These are phyloP conservation scores for Xanthoparmelia taractica DNA, from an alignment of 495 filamentous ascomycete genomes.

Conservation along the genomic window DNA sequence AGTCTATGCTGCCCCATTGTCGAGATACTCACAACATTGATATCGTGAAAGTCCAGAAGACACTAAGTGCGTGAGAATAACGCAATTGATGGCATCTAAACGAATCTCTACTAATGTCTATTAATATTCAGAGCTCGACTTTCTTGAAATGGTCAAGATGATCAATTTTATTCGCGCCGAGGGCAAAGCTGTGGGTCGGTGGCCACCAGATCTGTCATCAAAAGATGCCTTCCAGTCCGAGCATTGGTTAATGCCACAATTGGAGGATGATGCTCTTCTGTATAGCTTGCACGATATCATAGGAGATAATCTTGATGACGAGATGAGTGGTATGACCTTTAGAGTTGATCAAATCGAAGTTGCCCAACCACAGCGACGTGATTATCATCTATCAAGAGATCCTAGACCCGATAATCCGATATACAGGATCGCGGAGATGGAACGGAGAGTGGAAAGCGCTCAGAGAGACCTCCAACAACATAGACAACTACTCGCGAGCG, in stretches of 20 bases:
- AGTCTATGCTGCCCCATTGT: slow-evolving; percentile 64
- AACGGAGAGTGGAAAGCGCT: slow-evolving; percentile 6
- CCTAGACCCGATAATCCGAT: not conserved
- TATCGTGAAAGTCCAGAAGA: slow-evolving; percentile 54
- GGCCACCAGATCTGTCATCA: slow-evolving; percentile 47
- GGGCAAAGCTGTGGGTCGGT: slow-evolving; percentile 43
- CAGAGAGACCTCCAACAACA: not conserved
- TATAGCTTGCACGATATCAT: slow-evolving; percentile 74
- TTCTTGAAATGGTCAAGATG: slow-evolving; percentile 72
- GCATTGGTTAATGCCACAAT: slow-evolving; percentile 65
- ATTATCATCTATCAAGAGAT: not conserved
- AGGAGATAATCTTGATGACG: slow-evolving; percentile 27
- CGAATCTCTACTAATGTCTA: not conserved
- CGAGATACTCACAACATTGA: slow-evolving; percentile 67
- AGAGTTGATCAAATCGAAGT: not conserved
- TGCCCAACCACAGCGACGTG: not conserved
- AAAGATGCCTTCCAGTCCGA: slow-evolving; percentile 61
- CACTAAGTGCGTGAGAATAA: slow-evolving; percentile 45
- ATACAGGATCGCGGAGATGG: not conserved
- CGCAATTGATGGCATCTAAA: not conserved
- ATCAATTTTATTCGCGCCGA: slow-evolving; percentile 70
- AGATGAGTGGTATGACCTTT: not conserved
- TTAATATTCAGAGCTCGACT: slow-evolving; percentile 57
- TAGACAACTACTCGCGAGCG: not conserved
- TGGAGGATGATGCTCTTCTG: slow-evolving; percentile 86